Percentiles rank a stretch among this genome's conserved stretches.
phyloP scores from a whole-genome alignment of 2,329 filamentous ascomycete species.

The Myriangium duriaei region DNA sequence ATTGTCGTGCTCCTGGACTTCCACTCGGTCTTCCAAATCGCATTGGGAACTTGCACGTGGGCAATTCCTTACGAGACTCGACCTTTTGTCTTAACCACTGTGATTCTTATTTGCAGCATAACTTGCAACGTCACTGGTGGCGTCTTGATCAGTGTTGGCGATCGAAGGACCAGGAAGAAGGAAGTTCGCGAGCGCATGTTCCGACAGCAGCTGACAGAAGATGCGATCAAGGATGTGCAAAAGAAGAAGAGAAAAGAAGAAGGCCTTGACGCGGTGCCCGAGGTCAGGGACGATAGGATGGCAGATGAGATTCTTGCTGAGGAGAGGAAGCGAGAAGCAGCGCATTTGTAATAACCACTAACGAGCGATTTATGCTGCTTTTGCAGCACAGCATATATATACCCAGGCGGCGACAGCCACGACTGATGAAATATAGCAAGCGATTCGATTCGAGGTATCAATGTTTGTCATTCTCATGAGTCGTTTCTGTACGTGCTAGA shows the following conservation, averaged over 20 bases:
- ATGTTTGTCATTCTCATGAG: too few species aligned
- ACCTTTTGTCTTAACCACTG: constrained; percentile 61
- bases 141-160: constrained; percentile 62
- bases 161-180: constrained; percentile 69
- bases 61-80: constrained; percentile 59
- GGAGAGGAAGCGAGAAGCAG: background rate
- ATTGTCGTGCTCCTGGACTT: constrained; percentile 69
- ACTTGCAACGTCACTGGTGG: constrained; percentile 66
- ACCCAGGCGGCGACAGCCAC: too few species aligned
- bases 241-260: constrained; percentile 20
- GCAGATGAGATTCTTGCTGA: background rate
- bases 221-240: constrained; percentile 47
- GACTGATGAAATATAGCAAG: too few species aligned
- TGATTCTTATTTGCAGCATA: constrained; percentile 69
- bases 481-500: too few species aligned
- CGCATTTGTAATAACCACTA: background rate
- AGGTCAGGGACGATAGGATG: background rate
- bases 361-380: too few species aligned
- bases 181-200: constrained; percentile 68
- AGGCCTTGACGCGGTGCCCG: constrained; percentile 7
- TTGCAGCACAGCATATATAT: too few species aligned
- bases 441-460: too few species aligned
- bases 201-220: constrained; percentile 59
- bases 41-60: constrained; percentile 68
- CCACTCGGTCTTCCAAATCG: constrained; percentile 69